Evolutionary conservation across 148 eudicot genomes (phyloP).

Genomic region (Diospyros kaki): DNA sequence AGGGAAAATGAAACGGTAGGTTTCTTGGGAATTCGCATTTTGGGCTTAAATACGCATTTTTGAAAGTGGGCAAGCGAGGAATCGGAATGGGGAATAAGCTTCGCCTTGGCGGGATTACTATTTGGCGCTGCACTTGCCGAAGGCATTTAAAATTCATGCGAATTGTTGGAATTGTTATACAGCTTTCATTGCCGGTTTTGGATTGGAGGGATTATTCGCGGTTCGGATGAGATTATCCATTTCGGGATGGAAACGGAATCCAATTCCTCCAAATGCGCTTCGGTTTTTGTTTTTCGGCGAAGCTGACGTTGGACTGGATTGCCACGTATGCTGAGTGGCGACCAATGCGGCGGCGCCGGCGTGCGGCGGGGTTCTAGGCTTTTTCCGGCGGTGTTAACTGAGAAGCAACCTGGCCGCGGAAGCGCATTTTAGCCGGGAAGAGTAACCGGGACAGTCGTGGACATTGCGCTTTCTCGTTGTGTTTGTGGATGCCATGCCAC

Average conservation of each 20-base stretch:
- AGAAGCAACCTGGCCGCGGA: not conserved
- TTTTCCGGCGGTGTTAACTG: not conserved
- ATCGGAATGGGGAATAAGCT: slow-evolving; percentile 9
- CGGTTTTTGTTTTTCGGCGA: not conserved
- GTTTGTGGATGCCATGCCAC: too few species aligned
- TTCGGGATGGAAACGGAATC: slow-evolving; percentile 12
- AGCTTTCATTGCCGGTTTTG: not conserved
- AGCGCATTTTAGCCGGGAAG: not conserved
- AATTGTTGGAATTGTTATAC: not conserved
- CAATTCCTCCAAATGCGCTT: not conserved
- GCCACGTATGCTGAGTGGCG: not conserved
- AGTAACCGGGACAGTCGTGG: not conserved
- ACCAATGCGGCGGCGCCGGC: too few species aligned
- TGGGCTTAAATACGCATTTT: slow-evolving; percentile 9
- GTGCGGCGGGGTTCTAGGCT: not conserved
- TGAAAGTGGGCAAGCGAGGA: not conserved
- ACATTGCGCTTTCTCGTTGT: not conserved
- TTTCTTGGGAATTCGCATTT: slow-evolving; percentile 13
- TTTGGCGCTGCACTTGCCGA: not conserved
- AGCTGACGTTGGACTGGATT: too few species aligned
- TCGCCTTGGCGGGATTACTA: not conserved
- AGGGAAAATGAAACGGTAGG: slow-evolving; percentile 4
- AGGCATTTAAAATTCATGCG: not conserved
- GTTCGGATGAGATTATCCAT: not conserved
- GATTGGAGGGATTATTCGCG: not conserved